Conservation (phyloP, 164 flowering plant species). For the Paratinospora sagittata region DNA sequence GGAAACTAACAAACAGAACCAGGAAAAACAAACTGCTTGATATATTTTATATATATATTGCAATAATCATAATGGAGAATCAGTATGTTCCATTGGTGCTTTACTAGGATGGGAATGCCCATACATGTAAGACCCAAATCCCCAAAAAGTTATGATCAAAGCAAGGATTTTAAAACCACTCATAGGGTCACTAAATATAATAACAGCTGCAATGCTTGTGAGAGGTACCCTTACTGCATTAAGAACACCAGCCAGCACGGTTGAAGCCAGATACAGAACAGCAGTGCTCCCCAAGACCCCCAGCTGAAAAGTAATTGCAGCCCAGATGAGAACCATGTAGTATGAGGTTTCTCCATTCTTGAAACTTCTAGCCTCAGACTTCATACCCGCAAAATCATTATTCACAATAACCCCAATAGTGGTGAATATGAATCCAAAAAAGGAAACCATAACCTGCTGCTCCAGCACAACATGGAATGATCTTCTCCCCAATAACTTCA, state of each 20-base stretch:
- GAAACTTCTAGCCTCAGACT: conserved; percentile 52
- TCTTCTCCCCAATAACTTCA: conserved; percentile 59
- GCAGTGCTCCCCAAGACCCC: conserved; percentile 77
- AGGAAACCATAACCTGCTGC: conserved; percentile 89
- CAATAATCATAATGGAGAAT: not conserved
- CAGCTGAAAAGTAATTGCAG: conserved; percentile 72
- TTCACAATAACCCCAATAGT: conserved; percentile 59
- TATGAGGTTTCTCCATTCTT: conserved; percentile 56
- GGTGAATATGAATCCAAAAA: conserved; percentile 65
- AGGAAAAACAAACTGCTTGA: not conserved
- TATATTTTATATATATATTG: not conserved
- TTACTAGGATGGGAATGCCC: conserved; percentile 40
- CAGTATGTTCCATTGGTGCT: conserved; percentile 7
- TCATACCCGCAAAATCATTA: conserved; percentile 58
- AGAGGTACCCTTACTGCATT: conserved; percentile 83
- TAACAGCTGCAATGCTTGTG: conserved; percentile 82
- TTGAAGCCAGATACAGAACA: conserved; percentile 66
- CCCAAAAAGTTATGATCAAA: conserved; percentile 81
- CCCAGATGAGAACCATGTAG: conserved; percentile 61
- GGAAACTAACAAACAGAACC: not conserved
- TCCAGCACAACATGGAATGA: conserved; percentile 91
- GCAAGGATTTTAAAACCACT: conserved; percentile 87
- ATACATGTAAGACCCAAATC: conserved; percentile 67
- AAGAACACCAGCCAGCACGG: conserved; percentile 81
- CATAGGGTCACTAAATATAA: conserved; percentile 72